phyloP scores from a whole-genome alignment of 306 rosid genomes.

The Sicyos baderoa region DNA sequence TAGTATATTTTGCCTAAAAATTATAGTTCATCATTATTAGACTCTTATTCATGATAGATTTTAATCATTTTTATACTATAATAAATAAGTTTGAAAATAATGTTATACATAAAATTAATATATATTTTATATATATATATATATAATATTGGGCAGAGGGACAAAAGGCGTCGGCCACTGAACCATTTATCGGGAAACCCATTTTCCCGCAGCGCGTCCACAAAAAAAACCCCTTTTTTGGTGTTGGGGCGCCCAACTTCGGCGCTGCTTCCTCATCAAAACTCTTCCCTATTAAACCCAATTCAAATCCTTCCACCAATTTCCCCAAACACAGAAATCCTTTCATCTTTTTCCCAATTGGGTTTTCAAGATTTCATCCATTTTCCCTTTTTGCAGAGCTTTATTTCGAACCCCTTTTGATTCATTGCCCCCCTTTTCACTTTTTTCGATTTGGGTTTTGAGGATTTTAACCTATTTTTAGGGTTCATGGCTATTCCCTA shows the following conservation, averaged over 20 bases:
- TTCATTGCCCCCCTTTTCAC: neutral
- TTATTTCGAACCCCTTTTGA: neutral
- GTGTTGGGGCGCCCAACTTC: neutral
- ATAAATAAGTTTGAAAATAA: no score
- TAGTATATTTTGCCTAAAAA: no score
- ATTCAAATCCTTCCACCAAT: neutral
- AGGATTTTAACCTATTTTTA: neutral
- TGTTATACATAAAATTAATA: no score
- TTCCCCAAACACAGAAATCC: no score
- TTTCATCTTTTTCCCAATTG: no score
- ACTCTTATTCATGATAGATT: no score
- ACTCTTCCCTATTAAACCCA: neutral
- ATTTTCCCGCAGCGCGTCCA: neutral
- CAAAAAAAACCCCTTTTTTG: neutral
- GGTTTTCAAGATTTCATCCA: no score
- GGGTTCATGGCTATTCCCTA: slow-evolving; percentile 44
- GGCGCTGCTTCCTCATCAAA: neutral
- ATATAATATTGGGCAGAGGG: no score
- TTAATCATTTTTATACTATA: no score
- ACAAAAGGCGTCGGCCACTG: neutral
- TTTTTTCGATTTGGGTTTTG: neutral
- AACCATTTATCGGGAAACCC: neutral
- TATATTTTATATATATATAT: no score
- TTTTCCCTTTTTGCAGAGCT: no score
- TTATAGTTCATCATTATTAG: no score